Evolutionary conservation across 2,329 filamentous ascomycete species (phyloP), one percentile per base, ranked within the genome.

Genomic region (Epichloe typhina): DNA sequence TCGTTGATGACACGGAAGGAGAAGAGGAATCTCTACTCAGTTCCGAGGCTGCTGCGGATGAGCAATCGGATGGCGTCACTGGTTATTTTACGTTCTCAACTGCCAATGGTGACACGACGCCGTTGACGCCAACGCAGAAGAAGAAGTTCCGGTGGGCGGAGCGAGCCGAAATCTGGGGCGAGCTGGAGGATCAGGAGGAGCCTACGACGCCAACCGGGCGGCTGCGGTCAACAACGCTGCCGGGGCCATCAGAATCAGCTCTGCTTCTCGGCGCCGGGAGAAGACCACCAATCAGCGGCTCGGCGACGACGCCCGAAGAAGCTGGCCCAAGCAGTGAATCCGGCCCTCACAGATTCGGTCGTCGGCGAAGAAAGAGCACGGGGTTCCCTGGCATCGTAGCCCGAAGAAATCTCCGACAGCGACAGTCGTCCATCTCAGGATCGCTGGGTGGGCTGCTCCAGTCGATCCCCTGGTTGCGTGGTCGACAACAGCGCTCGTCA

Each of bases 121-220:
- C 64, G 15, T 57, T 46, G 21, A 31, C 26, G 26, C 26, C 26
- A 9, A 31, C 26, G 8, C 71, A 70, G 51, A 73, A 72, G 59
- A 72, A 72, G 56, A 75, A 73, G 17, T 73, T 70, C 39, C 62
- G 80, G 49, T 79, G 78, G 73, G 71, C 79, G 51, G 86, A 93
- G 62, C 79, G 80, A 1, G 82, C 81, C 37, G 86, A 93, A 58
- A 93, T 95, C 35, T 95, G 88, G 89, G 86, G 82, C 51, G 88
- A 94, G 63, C 74, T 95, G 13, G 84, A 93, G 61, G 89, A 95
- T 59, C 80, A 84, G 40, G 76, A 80, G 47, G 66, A 69, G 19
- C 64, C 68, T 33, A 69, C 64, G 51, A 68, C 69, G 48, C 64
- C 69, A 0, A 57, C 64, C 3, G 64, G 61, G 41, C 68, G 73